Base-by-base conservation (phyloP, 2,329 filamentous ascomycete genomes). In the Ophiocordyceps camponoti-floridani region DNA sequence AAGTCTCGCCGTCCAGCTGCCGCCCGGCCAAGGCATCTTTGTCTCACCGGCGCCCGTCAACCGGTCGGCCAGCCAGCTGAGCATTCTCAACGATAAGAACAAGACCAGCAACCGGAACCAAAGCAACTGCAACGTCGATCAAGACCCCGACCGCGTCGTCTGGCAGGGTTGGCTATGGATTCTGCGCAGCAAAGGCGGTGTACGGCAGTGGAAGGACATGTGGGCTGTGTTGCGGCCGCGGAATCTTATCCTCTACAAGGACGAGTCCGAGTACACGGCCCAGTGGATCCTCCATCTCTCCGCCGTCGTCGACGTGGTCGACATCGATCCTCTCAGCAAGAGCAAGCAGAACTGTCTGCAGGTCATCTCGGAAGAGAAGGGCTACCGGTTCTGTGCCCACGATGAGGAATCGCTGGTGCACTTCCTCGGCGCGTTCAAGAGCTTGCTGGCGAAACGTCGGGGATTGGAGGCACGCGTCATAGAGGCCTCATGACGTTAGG, bases 191-290 rank as follows among this genome's bases (percentile, higher is more conserved):
- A 88, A 86, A 55, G 73, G 81, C 19, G 86, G 87, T 9, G 70
- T 98, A 45, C 79, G 83, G 42, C 84, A 94, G 56, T 98, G 91
- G 91, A 95, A 94, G 68, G 82, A 86, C 53, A 73, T 87, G 47
- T 96, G 91, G 91, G 83, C 82, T 12, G 91, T 96, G 0, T 72
- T 98, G 44, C 83, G 91, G 30, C 82, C 85, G 1, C 79, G 82
- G 44, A 87, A 84, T 50, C 68, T 98, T 30, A 83, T 86, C 14
- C 73, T 96, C 26, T 98, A 98, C 70, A 95, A 95, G 62, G 82
- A 93, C 56, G 84, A 93, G 49, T 70, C 79, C 50, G 91, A 98
- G 63, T 96, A 96, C 60, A 81, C 83, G 12, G 85, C 88, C 1
- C 72, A 83, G 49, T 80, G 87, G 53, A 83, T 98, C 53, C 68